phyloP scores from a whole-genome alignment of 78 protist genomes.

The Diacronema lutheri region DNA sequence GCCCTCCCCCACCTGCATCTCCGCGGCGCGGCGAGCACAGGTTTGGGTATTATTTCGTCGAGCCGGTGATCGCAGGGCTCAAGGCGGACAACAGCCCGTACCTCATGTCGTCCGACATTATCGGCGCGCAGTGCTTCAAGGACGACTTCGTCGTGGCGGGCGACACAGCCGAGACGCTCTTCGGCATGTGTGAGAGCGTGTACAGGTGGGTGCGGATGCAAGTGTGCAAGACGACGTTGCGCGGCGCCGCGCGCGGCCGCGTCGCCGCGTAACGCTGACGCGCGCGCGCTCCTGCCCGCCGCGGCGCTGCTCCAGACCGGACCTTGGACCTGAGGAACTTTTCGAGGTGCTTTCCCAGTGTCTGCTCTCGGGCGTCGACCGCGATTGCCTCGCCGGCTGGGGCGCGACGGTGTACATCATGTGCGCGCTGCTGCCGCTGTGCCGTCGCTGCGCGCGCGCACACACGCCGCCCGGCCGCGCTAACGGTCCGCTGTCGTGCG shows the following conservation, averaged over 20 bases:
- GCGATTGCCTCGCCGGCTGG: slow-evolving; percentile 38
- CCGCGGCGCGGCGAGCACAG: not conserved
- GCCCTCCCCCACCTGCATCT: not conserved
- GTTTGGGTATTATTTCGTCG: slow-evolving; percentile 11
- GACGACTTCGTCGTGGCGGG: slow-evolving; percentile 24
- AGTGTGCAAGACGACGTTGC: too few relatives aligned
- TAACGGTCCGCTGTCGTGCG: too few relatives aligned
- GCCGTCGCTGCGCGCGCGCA: too few relatives aligned
- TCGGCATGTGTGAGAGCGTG: slow-evolving; percentile 24
- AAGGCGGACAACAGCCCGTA: not conserved
- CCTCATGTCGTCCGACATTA: not conserved
- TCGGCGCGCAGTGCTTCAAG: slow-evolving; percentile 1
- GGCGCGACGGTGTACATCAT: not conserved
- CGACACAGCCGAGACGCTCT: slow-evolving; percentile 9
- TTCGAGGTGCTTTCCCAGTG: slow-evolving; percentile 26
- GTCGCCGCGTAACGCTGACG: too few relatives aligned
- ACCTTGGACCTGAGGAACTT: not conserved
- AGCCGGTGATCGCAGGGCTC: slow-evolving; percentile 21
- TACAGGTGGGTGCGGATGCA: too few relatives aligned
- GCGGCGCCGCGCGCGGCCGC: too few relatives aligned
- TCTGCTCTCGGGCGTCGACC: slow-evolving; percentile 28
- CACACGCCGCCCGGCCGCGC: too few relatives aligned
- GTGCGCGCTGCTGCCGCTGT: too few relatives aligned
- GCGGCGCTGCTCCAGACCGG: too few relatives aligned
- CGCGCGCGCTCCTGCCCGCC: too few relatives aligned